These are phyloP conservation scores for Chaetomiaceae sp. DNA, from an alignment of 2,329 filamentous ascomycete species.

Conservation along the genomic window DNA sequence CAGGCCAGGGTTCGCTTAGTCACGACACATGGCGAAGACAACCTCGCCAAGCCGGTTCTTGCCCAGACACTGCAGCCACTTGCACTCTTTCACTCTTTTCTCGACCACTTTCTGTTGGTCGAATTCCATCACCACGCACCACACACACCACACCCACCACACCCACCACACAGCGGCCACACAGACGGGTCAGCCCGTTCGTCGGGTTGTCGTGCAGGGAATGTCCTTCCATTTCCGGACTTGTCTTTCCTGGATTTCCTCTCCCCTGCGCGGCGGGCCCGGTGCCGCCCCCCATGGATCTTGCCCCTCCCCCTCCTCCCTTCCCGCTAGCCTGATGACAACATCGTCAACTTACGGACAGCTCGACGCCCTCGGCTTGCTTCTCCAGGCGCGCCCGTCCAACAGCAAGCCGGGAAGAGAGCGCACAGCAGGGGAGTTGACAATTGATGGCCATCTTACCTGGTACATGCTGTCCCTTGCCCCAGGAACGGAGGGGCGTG, in stretches of 20 bases:
- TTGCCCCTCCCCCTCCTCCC: too few species aligned
- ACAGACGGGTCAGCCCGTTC: neutral
- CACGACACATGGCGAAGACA: conserved; percentile 1
- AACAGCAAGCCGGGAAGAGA: too few species aligned
- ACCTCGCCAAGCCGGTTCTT: neutral
- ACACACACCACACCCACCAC: too few species aligned
- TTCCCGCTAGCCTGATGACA: neutral
- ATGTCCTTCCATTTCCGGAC: neutral
- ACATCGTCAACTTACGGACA: neutral
- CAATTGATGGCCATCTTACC: too few species aligned
- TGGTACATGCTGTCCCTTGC: neutral
- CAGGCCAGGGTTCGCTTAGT: conserved; percentile 7
- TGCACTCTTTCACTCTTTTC: neutral
- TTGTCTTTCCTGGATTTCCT: neutral
- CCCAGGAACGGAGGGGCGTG: neutral
- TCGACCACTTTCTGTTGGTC: neutral
- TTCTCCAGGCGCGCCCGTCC: neutral
- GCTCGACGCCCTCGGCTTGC: neutral
- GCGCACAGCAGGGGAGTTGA: too few species aligned
- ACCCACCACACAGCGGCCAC: too few species aligned
- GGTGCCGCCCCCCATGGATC: too few species aligned
- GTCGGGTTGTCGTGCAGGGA: neutral
- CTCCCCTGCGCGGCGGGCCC: too few species aligned
- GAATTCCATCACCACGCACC: neutral
- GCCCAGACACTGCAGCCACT: too few species aligned